Base-by-base conservation (phyloP, 2,329 filamentous ascomycete genomes). In the Didymella exigua region DNA sequence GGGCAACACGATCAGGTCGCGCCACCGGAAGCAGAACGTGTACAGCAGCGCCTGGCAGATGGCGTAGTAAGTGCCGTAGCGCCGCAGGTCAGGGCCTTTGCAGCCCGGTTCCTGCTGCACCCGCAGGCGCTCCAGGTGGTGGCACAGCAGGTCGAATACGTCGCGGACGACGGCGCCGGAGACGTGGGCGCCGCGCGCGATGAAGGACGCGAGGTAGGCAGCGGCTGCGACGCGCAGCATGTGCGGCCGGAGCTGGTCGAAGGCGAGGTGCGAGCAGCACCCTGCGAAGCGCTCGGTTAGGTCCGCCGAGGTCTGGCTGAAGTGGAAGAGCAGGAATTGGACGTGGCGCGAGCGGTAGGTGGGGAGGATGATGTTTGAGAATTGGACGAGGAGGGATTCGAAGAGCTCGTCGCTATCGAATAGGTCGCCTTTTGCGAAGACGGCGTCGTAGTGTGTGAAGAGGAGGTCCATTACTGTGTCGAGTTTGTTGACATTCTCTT, bases 11-110 rank as follows among this genome's bases (percentile, higher is more conserved):
- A 91, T 89, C 41, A 99, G 81, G 69, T 98, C 93, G 58, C 91
- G 89, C 95, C 95, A 99, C 50, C 95, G 88, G 81, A 99, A 99
- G 79, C 95, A 99, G 77, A 96, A 97, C 55, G 96, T 93, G 78
- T 97, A 97, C 21, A 97, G 84, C 2, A 96, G 81, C 1, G 92
- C 92, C 75, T 97, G 93, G n/a, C 89, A 86, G 42, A 92, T 86
- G 16, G 90, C 87, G 74, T 97, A 97, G 76, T 96, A 96, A 13
- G 89, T 86, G 42, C 87, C 86, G 71, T 93, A 96, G 41, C 89
- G 87, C 59, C 88, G 87, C 52, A 96, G 83, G 72, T 99, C 92
- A 0, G 95, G 95, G 3, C 91, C 92, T 14, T 86, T 87, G 72
- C 92, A 96, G 26, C 82, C 79, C 5, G 83, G 79, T 71, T 96